Base-by-base conservation (phyloP, 2,329 filamentous ascomycete genomes). In the Botrytis deweyae region DNA sequence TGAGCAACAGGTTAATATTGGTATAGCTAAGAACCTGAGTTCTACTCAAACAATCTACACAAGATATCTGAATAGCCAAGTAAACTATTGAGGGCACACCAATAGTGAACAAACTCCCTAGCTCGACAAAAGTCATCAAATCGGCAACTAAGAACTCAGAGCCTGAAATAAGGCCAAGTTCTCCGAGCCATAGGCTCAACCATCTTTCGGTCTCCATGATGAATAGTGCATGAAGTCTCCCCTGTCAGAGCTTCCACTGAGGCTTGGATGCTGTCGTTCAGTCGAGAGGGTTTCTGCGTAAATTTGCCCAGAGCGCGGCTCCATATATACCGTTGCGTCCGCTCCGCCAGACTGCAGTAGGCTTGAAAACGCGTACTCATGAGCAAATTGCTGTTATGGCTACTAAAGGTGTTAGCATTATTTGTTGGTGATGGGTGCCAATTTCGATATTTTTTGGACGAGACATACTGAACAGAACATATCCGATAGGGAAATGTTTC, bases 151-250 rank as follows among this genome's bases (percentile, higher is more conserved):
- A n/a, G n/a, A 58, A 33, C 14, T 29, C n/a, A 18, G 3, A 29
- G 14, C 7, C n/a, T 29, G 16, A 6, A 29, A 55, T 1, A 29
- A 55, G 14, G n/a, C 14, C n/a, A 4, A 55, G 6, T 9, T 0
- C 7, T 7, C n/a, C 3, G 0, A 0, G 16, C 3, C n/a, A 33
- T 29, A 58, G 16, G 1, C n/a, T n/a, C 14, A 58, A 29, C n/a
- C n/a, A 58, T 58, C n/a, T 29, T 29, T 18, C 14, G 1, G 3
- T 33, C 52, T 58, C n/a, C 14, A 58, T 14, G n/a, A 7, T 29
- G 6, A 29, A 29, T 2, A 18, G 7, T 29, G n/a, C 7, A 33
- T 58, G 6, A 0, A 58, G 14, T 58, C n/a, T 29, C 52, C 3
- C 52, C 14, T 18, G 0, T 8, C 52, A 58, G 14, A 18, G 2